phyloP scores from a whole-genome alignment of 495 filamentous ascomycete genomes.

The Xylaria longipes region DNA sequence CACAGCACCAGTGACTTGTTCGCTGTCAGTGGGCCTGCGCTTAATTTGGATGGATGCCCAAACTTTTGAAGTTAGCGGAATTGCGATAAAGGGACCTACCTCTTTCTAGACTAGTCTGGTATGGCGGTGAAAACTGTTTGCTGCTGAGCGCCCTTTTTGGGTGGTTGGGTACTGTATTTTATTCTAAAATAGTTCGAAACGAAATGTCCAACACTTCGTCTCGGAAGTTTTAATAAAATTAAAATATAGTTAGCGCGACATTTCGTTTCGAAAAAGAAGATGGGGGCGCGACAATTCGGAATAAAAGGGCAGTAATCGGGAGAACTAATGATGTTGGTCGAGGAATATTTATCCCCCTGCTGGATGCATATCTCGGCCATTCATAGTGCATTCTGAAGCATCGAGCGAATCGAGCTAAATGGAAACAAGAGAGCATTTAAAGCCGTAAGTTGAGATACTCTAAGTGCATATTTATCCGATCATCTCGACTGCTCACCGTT shows the following conservation, averaged over 20 bases:
- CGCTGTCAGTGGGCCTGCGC: not conserved
- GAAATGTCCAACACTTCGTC: no score
- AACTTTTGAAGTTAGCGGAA: slow-evolving; percentile 8
- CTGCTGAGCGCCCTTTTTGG: slow-evolving; percentile 1
- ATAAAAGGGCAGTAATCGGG: no score
- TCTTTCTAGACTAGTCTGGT: not conserved
- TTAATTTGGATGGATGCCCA: slow-evolving; percentile 5
- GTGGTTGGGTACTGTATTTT: not conserved
- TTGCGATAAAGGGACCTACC: not conserved
- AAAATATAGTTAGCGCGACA: no score
- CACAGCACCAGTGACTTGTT: not conserved
- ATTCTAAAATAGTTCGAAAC: no score
- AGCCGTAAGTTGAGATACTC: no score
- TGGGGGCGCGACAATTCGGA: no score
- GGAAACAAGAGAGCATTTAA: no score
- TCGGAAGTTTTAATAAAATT: no score
- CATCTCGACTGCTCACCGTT: not conserved
- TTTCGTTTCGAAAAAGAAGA: no score
- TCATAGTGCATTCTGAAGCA: not conserved
- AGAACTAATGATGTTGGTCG: not conserved
- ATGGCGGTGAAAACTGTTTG: not conserved
- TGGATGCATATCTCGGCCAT: no score
- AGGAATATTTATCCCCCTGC: not conserved
- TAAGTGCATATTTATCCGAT: not conserved
- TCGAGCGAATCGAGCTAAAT: not conserved